Evolutionary conservation across 1,139 yeast genomes (phyloP), one percentile per base, ranked within the genome.

Genomic region (Sugiyamaella grinbergsii): DNA sequence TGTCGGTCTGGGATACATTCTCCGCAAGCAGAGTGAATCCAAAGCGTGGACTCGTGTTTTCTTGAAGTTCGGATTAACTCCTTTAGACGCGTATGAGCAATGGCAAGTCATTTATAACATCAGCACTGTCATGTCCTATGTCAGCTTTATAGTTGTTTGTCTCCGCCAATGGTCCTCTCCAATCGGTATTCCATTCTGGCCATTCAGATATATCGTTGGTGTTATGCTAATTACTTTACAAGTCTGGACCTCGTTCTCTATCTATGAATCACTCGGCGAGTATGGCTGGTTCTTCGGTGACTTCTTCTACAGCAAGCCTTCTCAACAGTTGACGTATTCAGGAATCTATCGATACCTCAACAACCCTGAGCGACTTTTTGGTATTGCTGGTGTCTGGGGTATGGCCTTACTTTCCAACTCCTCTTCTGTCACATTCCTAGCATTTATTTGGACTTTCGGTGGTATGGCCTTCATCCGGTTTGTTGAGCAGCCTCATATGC

Each of bases 281-380:
- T 86, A 84, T 67, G 95, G 95, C 13, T 87, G 95, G 95, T 87
- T 86, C 63, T 87, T 85, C 65, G 95, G 96, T 53, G 96, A 87
- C 66, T 87, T 87, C 69, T 87, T 87, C 67, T 74, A 85, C 58
- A 83, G 87, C 31, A 73, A 80, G 28, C 68, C 71, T 38, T 75
- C 79, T 41, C 55, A 56, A 33, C 64, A 67, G 52, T 74, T 88
- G 58, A 83, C 93, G 1, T 85, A 85, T 58, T 87, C 89, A 28
- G 96, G 96, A 49, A 88, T 87, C 47, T 88, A 87, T 66, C 79
- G 95, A 60, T 87, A 86, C 66, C 75, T 87, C 64, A 88, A 87
- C 65, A 86, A 87, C 63, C 96, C 96, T 5, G 95, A 87, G 66
- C 85, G 90, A 60, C 71, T 87, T 19, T 78, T 87, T 58, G 95